Evolutionary conservation across 768 basidiomycete genomes (phyloP).

Genomic region (Ephemerocybe angulata): DNA sequence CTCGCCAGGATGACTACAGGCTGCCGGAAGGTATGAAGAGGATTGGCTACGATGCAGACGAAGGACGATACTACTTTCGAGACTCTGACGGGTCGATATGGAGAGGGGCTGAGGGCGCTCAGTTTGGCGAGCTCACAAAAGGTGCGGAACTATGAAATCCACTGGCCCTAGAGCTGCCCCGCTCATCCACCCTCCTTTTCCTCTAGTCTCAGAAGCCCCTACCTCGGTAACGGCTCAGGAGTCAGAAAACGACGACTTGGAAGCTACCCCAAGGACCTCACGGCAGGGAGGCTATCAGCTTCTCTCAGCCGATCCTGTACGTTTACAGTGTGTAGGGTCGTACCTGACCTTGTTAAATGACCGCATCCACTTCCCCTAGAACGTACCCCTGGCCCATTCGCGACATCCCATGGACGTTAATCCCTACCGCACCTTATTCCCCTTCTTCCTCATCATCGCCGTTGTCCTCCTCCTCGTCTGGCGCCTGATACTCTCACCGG

Average conservation of each 20-base stretch:
- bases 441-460: slow-evolving; percentile 68
- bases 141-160: slow-evolving; percentile 27
- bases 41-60: slow-evolving; percentile 75
- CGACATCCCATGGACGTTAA: slow-evolving; percentile 27
- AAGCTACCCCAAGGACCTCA: slow-evolving; percentile 48
- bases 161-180: neutral
- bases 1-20: slow-evolving; percentile 45
- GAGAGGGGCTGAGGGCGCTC: slow-evolving; percentile 56
- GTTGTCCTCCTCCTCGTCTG: slow-evolving; percentile 61
- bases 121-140: slow-evolving; percentile 55
- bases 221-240: slow-evolving; percentile 13
- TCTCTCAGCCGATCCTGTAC: slow-evolving; percentile 49
- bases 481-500: slow-evolving; percentile 50
- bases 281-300: slow-evolving; percentile 52
- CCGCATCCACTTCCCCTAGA: slow-evolving; percentile 12
- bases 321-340: slow-evolving; percentile 14
- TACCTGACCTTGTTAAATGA: neutral
- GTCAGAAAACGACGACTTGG: slow-evolving; percentile 42
- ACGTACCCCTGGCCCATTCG: slow-evolving; percentile 25
- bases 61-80: slow-evolving; percentile 61
- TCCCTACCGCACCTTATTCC: slow-evolving; percentile 60
- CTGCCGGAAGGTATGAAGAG: slow-evolving; percentile 59
- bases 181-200: neutral
- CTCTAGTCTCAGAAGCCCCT: slow-evolving; percentile 29
- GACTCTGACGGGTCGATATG: slow-evolving; percentile 54